Evolutionary conservation across 768 basidiomycete genomes (phyloP).

Genomic region (Leccinellum albellum): DNA sequence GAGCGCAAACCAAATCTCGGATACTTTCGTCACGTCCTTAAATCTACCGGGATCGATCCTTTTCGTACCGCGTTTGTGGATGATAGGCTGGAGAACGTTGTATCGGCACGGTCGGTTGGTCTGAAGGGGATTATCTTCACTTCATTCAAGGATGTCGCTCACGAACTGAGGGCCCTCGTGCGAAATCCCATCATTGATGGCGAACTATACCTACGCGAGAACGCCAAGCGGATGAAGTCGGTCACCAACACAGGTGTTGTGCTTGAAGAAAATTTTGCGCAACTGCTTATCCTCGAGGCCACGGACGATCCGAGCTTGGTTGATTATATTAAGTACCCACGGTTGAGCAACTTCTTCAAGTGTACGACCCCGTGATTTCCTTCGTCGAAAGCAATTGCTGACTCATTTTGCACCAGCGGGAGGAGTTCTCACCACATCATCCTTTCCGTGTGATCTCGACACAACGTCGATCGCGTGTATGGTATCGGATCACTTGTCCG

Average conservation of each 20-base stretch:
- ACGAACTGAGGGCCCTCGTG: slow-evolving; percentile 12
- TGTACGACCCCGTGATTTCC: neutral
- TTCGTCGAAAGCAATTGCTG: neutral
- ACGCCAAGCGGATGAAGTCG: slow-evolving; percentile 18
- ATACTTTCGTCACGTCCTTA: slow-evolving; percentile 13
- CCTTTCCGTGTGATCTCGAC: slow-evolving; percentile 18
- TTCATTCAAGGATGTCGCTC: slow-evolving; percentile 13
- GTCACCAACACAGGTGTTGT: slow-evolving; percentile 9
- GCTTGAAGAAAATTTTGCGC: slow-evolving; percentile 19
- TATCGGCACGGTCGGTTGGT: slow-evolving; percentile 18
- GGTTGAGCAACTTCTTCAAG: slow-evolving; percentile 21
- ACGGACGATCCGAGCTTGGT: slow-evolving; percentile 17
- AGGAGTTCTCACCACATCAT: slow-evolving; percentile 6
- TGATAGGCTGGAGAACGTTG: slow-evolving; percentile 21
- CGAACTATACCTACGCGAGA: slow-evolving; percentile 8
- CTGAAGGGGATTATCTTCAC: slow-evolving; percentile 19
- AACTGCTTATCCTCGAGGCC: slow-evolving; percentile 20
- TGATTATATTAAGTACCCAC: slow-evolving; percentile 15
- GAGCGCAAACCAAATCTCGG: slow-evolving; percentile 23
- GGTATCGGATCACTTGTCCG: slow-evolving; percentile 10
- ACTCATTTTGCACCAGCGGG: slow-evolving; percentile 2
- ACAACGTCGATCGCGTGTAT: slow-evolving; percentile 20
- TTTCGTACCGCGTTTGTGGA: slow-evolving; percentile 22
- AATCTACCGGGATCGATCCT: slow-evolving; percentile 16
- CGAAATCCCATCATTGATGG: slow-evolving; percentile 16